A percentile compares a stretch with the other conserved stretches of the same genome.
Conservation (phyloP, 1,139 yeast genomes). For the Arxiozyma heterogenica region DNA sequence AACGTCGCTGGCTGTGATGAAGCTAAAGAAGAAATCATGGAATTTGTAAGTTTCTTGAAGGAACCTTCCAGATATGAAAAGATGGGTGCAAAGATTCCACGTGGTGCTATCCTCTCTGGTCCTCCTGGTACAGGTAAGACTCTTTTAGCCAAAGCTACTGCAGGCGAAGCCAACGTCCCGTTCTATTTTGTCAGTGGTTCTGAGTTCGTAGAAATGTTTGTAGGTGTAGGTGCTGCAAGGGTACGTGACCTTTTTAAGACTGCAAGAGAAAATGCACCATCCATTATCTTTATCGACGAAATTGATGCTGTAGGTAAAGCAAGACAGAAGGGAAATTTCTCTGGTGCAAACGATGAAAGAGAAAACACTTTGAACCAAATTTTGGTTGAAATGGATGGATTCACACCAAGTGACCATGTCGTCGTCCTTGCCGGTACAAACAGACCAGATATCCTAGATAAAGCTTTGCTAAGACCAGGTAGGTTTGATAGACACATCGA, state of each 20-base stretch:
- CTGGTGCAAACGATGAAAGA: slow-evolving; percentile 70
- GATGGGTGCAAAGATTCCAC: slow-evolving; percentile 73
- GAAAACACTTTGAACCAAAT: slow-evolving; percentile 73
- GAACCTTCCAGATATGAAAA: slow-evolving; percentile 66
- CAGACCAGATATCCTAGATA: slow-evolving; percentile 69
- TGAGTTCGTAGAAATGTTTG: slow-evolving; percentile 75
- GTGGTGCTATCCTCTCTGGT: slow-evolving; percentile 77
- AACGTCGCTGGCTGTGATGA: slow-evolving; percentile 83
- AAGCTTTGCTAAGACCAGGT: slow-evolving; percentile 73
- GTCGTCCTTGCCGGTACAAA: slow-evolving; percentile 80
- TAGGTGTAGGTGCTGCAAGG: slow-evolving; percentile 76
- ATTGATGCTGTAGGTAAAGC: slow-evolving; percentile 82
- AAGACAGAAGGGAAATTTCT: slow-evolving; percentile 52
- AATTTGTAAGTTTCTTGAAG: slow-evolving; percentile 69
- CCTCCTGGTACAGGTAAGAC: slow-evolving; percentile 89
- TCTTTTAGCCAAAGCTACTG: slow-evolving; percentile 70
- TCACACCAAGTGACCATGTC: slow-evolving; percentile 62
- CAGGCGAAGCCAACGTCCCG: slow-evolving; percentile 81
- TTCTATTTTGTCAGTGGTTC: slow-evolving; percentile 77
- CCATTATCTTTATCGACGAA: slow-evolving; percentile 73
- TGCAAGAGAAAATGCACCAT: slow-evolving; percentile 73
- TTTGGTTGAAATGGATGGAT: slow-evolving; percentile 81
- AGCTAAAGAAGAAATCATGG: slow-evolving; percentile 79
- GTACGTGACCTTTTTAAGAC: slow-evolving; percentile 74
- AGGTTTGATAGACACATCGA: slow-evolving; percentile 73